Evolutionary conservation across 352 stramenopile genomes (phyloP).

Genomic region (Phytophthora palmivora): DNA sequence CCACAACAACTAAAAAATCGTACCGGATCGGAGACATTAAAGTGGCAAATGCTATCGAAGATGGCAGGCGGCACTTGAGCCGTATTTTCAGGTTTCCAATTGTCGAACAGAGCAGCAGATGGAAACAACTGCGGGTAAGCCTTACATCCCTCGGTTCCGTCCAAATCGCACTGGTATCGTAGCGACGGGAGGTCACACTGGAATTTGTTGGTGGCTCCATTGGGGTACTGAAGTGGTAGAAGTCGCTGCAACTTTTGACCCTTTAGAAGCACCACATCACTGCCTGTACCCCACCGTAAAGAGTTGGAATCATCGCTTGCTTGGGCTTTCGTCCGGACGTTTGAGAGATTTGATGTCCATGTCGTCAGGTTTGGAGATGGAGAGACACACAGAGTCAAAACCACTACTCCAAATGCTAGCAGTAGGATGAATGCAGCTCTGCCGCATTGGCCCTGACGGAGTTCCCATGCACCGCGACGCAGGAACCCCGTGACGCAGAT

Average conservation of each 20-base stretch:
- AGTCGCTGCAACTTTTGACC: conserved; percentile 37
- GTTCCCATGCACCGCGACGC: conserved; percentile 32
- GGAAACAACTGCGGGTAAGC: conserved; percentile 78
- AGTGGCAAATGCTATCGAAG: conserved; percentile 71
- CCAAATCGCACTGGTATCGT: conserved; percentile 64
- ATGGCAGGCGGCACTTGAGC: conserved; percentile 33
- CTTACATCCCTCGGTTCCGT: conserved; percentile 42
- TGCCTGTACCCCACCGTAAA: conserved; percentile 30
- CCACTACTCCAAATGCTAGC: conserved; percentile 10
- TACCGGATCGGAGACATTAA: conserved; percentile 67
- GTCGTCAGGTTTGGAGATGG: neutral
- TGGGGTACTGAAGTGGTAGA: conserved; percentile 50
- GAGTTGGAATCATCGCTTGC: conserved; percentile 18
- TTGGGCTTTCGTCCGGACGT: conserved; percentile 14
- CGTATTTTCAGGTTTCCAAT: conserved; percentile 82
- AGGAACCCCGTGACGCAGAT: conserved; percentile 30
- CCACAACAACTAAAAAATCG: no score
- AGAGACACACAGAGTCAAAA: conserved; percentile 29
- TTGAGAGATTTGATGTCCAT: conserved; percentile 13
- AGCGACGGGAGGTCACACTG: conserved; percentile 63
- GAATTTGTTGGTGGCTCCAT: conserved; percentile 52
- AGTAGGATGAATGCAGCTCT: conserved; percentile 11
- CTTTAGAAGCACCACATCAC: conserved; percentile 37
- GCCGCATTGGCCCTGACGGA: conserved; percentile 27
- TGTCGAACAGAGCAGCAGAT: conserved; percentile 71